Evolutionary conservation across 805 yeast genomes (phyloP).

Genomic region (Ogataea pini): DNA sequence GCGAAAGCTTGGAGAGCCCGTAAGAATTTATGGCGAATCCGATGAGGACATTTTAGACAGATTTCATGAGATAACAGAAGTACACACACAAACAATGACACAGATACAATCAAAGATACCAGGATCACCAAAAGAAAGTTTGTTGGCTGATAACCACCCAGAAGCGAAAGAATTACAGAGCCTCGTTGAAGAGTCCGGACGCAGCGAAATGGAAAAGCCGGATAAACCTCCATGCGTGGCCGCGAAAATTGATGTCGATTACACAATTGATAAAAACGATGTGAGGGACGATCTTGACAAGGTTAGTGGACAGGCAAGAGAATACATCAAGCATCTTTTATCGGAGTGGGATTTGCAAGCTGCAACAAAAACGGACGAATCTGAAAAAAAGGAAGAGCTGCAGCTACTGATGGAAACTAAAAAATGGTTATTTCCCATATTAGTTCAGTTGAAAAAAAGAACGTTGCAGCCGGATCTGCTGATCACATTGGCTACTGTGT

Average conservation of each 20-base stretch:
- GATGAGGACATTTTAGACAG: constrained; percentile 14
- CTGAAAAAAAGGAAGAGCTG: constrained; percentile 21
- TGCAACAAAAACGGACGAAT: constrained; percentile 13
- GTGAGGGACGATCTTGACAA: constrained; percentile 35
- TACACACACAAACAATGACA: no score
- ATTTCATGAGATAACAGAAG: neutral
- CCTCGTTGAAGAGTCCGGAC: neutral
- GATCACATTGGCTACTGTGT: constrained; percentile 58
- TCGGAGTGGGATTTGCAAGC: constrained; percentile 37
- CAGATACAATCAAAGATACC: no score
- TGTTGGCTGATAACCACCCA: neutral
- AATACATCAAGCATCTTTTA: constrained; percentile 47
- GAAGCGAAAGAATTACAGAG: neutral
- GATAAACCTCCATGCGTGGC: constrained; percentile 4
- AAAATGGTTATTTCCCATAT: constrained; percentile 48
- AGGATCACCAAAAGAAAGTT: neutral
- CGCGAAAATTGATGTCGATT: neutral
- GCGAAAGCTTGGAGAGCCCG: constrained; percentile 17
- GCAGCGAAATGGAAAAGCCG: neutral
- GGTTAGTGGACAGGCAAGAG: constrained; percentile 44
- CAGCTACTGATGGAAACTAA: constrained; percentile 46
- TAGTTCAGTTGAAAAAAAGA: constrained; percentile 53
- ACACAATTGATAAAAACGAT: constrained; percentile 32
- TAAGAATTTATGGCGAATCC: constrained; percentile 22
- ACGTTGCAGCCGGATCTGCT: constrained; percentile 43